Evolutionary conservation across 2,329 filamentous ascomycete species (phyloP), one percentile per base, ranked within the genome.

Genomic region (Phyllachora maydis): DNA sequence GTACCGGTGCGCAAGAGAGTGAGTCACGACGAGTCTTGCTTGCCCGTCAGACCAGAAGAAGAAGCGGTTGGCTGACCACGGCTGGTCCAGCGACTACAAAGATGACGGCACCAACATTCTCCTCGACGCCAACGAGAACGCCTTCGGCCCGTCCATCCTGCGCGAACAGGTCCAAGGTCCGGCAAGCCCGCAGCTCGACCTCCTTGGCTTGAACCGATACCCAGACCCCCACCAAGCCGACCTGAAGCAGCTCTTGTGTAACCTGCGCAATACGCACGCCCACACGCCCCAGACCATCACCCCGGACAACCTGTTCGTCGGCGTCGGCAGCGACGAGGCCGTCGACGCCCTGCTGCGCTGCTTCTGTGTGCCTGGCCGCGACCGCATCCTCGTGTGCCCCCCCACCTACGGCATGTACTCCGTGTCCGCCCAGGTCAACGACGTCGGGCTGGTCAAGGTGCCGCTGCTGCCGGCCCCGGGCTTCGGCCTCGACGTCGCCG

Each of bases 351-450:
- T 98, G 19, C 63, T 98, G 29, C 74, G 88, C 25, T 88, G 78
- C 49, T 98, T 98, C 56, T 98, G 88, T 51, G 55, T 68, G 2
- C 88, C 88, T 1, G 79, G 74, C 21, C 62, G 61, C 34, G 88
- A 98, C 50, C 81, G 77, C 42, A 90, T 98, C 42, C 64, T 98
- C 17, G 85, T 81, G 19, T 95, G 85, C 42, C 88, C 88, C 11
- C 88, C 88, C 1, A 98, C 88, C 1, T 98, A 98, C 46, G 88
- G 88, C 51, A 98, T 98, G 88, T 98, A 98, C 56, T 59, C 68
- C 22, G 88, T 98, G 11, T 90, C 79, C 5, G 88, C 88, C 1
- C 76, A 90, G 43, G 74, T 93, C 35, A 98, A 98, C 53, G 88
- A 95, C 41, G 60, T 98, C 11, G 62, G 62, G 21, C 66, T 95